Conservation (phyloP, 2,329 filamentous ascomycete genomes). For the Apiospora hydei region DNA sequence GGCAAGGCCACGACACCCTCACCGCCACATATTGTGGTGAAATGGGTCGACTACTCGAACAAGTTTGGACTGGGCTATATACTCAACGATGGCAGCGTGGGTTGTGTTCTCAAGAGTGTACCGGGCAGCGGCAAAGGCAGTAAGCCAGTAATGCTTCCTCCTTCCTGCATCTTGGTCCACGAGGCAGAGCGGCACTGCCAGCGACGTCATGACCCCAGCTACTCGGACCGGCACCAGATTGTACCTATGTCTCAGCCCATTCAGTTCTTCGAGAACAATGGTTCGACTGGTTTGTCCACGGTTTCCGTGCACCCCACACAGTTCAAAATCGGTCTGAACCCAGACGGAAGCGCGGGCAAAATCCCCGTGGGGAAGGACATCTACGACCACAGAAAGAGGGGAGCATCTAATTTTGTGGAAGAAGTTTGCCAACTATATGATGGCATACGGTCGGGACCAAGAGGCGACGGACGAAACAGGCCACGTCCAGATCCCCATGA, state of each 20-base stretch:
- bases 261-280: constrained; percentile 78
- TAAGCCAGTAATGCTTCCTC: constrained; percentile 64
- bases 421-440: constrained; percentile 79
- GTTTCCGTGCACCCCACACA: constrained; percentile 70
- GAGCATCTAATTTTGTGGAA: constrained; percentile 74
- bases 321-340: constrained; percentile 62
- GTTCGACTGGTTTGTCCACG: constrained; percentile 66
- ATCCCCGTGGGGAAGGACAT: constrained; percentile 68
- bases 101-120: constrained; percentile 69
- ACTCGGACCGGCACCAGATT: constrained; percentile 65
- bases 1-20: constrained; percentile 61
- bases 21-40: constrained; percentile 71
- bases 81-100: constrained; percentile 80
- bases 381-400: constrained; percentile 70
- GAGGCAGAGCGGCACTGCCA: constrained; percentile 76
- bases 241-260: constrained; percentile 71
- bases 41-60: constrained; percentile 90
- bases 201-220: constrained; percentile 62
- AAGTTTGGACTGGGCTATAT: constrained; percentile 88
- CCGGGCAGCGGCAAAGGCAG: constrained; percentile 57
- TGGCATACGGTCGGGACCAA: constrained; percentile 76
- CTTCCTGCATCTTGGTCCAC: constrained; percentile 75
- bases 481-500: constrained; percentile 49
- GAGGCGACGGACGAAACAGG: constrained; percentile 56
- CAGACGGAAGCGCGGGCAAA: constrained; percentile 67